Conservation (phyloP, 2,329 filamentous ascomycete genomes). For the Hypocrella siamensis region DNA sequence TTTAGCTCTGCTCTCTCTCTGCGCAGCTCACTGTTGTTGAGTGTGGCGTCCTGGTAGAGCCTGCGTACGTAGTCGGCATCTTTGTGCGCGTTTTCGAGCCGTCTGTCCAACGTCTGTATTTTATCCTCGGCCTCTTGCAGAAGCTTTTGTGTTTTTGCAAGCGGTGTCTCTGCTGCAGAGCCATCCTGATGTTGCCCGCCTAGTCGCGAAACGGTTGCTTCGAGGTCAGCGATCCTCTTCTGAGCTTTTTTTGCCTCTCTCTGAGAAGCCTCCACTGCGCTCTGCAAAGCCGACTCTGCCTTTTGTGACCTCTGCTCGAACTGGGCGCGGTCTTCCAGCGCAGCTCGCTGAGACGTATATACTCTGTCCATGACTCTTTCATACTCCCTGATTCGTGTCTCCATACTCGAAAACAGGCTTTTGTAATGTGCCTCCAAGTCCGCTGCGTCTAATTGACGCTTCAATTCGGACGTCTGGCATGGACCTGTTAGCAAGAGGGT, state of each 20-base stretch:
- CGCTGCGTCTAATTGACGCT: slow-evolving; percentile 11
- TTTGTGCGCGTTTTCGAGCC: slow-evolving; percentile 23
- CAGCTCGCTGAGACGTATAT: slow-evolving; percentile 29
- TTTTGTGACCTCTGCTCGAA: slow-evolving; percentile 31
- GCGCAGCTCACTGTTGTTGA: slow-evolving; percentile 26
- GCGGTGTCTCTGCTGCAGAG: slow-evolving; percentile 10
- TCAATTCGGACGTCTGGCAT: slow-evolving; percentile 14
- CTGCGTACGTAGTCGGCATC: slow-evolving; percentile 41
- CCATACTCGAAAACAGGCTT: slow-evolving; percentile 25
- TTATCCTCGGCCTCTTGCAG: slow-evolving; percentile 21
- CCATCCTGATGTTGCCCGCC: slow-evolving; percentile 10
- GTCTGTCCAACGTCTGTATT: slow-evolving; percentile 23
- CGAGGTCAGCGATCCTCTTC: slow-evolving; percentile 21
- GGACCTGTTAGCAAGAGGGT: too few species aligned
- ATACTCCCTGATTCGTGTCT: slow-evolving; percentile 29
- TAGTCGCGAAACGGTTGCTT: slow-evolving; percentile 14
- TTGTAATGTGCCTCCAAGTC: slow-evolving; percentile 20
- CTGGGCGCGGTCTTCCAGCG: slow-evolving; percentile 31
- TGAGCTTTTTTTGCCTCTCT: slow-evolving; percentile 21
- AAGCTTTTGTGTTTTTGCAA: slow-evolving; percentile 13
- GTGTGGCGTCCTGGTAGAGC: slow-evolving; percentile 43
- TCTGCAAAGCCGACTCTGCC: slow-evolving; percentile 15
- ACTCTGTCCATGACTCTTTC: slow-evolving; percentile 26
- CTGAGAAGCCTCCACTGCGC: slow-evolving; percentile 10
- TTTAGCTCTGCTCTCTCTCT: slow-evolving; percentile 31